phyloP scores from a whole-genome alignment of 345 rosid species.

The Anacardium occidentale region DNA sequence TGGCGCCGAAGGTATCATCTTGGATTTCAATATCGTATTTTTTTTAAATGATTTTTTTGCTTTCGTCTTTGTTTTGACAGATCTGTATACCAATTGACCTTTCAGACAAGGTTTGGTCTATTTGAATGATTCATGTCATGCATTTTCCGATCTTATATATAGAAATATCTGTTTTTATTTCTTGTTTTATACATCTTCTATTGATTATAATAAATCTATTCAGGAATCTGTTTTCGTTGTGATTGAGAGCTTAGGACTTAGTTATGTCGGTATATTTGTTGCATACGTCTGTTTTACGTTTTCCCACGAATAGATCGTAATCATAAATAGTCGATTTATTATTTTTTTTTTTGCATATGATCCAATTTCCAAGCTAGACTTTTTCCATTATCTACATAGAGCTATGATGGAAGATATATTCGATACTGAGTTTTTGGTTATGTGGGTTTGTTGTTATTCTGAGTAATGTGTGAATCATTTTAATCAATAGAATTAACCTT shows the following conservation, averaged over 20 bases:
- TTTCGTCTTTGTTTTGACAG: background rate
- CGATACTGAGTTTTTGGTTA: no score
- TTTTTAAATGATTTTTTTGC: background rate
- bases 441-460: no score
- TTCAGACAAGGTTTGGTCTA: background rate
- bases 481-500: no score
- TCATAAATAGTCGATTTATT: no score
- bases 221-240: background rate
- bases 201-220: background rate
- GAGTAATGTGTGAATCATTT: no score
- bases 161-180: background rate
- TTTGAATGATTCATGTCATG: background rate
- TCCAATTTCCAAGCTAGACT: no score
- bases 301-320: no score
- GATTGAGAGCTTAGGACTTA: background rate
- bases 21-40: conserved; percentile 1
- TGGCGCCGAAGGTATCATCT: conserved; percentile 55
- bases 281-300: no score
- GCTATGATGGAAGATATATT: no score
- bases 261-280: background rate
- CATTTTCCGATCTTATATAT: background rate
- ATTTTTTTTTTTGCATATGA: no score
- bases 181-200: background rate
- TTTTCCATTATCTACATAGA: no score
- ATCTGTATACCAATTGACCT: no score